These are phyloP conservation scores for Verticillium nubilum DNA, from an alignment of 2,329 filamentous ascomycete genomes.

Conservation along the genomic window DNA sequence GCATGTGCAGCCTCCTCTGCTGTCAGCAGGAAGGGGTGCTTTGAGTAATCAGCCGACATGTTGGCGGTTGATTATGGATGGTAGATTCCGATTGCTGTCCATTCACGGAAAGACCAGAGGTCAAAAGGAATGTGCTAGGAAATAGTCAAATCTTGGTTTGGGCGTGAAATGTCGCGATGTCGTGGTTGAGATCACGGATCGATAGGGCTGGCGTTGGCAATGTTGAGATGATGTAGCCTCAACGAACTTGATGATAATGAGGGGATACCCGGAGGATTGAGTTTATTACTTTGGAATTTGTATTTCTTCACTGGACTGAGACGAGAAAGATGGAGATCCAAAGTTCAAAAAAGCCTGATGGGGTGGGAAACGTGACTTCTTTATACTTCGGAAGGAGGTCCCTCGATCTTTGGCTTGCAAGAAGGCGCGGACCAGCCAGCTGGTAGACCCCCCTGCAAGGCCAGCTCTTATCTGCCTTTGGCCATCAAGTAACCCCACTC, in stretches of 20 bases:
- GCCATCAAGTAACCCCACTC: neutral
- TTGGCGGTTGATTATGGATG: conserved; percentile 13
- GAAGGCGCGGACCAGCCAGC: neutral
- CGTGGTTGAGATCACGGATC: neutral
- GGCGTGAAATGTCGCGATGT: neutral
- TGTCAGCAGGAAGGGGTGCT: conserved; percentile 56
- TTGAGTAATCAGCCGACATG: conserved; percentile 42
- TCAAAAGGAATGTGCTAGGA: neutral
- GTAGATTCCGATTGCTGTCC: neutral
- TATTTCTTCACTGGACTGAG: neutral
- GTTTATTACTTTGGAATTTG: neutral
- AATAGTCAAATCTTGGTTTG: neutral
- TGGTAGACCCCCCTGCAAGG: neutral
- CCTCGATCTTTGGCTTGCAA: neutral
- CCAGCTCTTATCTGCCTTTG: neutral
- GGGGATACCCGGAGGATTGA: neutral
- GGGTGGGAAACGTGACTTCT: neutral
- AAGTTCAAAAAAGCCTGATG: neutral
- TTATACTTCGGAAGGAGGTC: neutral
- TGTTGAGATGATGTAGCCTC: neutral
- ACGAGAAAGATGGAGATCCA: neutral
- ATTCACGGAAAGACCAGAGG: conserved; percentile 5
- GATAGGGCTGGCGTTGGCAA: no score
- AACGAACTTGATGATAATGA: neutral
- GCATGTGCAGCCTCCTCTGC: conserved; percentile 57